Evolutionary conservation across 108 stramenopile species (phyloP).

Genomic region (Pseudonitzschia multiseries): DNA sequence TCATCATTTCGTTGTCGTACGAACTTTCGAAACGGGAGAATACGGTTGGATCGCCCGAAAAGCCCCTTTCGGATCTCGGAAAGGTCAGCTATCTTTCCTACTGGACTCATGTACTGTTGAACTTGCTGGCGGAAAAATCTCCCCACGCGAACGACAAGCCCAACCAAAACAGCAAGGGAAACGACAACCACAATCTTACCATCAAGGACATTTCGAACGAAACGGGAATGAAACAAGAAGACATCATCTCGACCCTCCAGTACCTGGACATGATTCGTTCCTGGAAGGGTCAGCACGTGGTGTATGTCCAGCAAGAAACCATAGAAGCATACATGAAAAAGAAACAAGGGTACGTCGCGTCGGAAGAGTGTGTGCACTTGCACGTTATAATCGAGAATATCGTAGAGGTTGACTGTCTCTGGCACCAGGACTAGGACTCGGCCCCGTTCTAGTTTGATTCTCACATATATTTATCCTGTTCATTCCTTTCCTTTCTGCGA

Average conservation of each 20-base stretch:
- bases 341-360: slow-evolving; percentile 54
- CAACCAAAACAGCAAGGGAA: no score
- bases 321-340: slow-evolving; percentile 68
- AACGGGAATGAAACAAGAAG: slow-evolving; percentile 96
- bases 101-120: slow-evolving; percentile 85
- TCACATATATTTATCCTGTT: background rate
- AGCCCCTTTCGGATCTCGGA: slow-evolving; percentile 95
- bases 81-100: slow-evolving; percentile 94
- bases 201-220: slow-evolving; percentile 82
- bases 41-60: slow-evolving; percentile 95
- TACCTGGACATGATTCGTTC: slow-evolving; percentile 92
- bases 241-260: slow-evolving; percentile 96
- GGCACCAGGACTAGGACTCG: no score
- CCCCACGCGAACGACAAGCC: slow-evolving; percentile 21
- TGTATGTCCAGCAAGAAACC: slow-evolving; percentile 78
- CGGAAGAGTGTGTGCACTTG: background rate
- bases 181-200: slow-evolving; percentile 52
- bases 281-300: slow-evolving; percentile 99
- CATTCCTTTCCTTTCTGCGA: background rate
- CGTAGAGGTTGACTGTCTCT: no score
- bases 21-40: slow-evolving; percentile 89
- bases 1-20: slow-evolving; percentile 95
- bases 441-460: background rate
- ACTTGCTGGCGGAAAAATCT: slow-evolving; percentile 50
- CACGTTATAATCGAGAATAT: background rate